Conservation (phyloP, 2,329 filamentous ascomycete genomes). For the Ceratocystis lukuohia region DNA sequence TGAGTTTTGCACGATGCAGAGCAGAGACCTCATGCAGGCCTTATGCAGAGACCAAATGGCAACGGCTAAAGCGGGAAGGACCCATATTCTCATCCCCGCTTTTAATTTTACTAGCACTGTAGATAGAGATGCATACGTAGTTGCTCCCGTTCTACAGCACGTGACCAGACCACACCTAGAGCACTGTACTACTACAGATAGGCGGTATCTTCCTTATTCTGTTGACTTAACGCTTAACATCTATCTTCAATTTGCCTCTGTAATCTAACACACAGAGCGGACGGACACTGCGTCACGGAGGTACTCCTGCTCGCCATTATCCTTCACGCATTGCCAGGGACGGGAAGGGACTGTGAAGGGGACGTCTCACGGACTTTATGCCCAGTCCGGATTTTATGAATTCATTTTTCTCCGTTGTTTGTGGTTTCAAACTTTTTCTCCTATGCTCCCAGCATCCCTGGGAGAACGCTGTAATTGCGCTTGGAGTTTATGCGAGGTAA, state of each 20-base stretch:
- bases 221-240: not conserved
- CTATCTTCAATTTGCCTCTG: not conserved
- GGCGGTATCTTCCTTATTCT: not conserved
- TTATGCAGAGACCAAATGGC: constrained; percentile 7
- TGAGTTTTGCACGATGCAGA: not conserved
- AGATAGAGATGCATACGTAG: not conserved
- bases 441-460: not conserved
- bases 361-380: not conserved
- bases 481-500: not conserved
- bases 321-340: not conserved
- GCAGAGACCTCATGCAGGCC: constrained; percentile 5
- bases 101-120: not conserved
- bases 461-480: not conserved
- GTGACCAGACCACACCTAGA: not conserved
- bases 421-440: not conserved
- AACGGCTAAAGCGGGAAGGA: constrained; percentile 6
- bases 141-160: not conserved
- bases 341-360: not conserved
- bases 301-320: not conserved
- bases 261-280: not conserved
- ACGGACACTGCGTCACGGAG: not conserved
- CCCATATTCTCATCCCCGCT: not conserved
- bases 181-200: not conserved
- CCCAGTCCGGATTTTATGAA: not conserved
- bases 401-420: not conserved